A percentile compares a stretch with the other conserved stretches of the same genome.
These are phyloP conservation scores for Colletotrichum cordylinicola DNA, from an alignment of 2,329 filamentous ascomycete species.

Conservation along the genomic window DNA sequence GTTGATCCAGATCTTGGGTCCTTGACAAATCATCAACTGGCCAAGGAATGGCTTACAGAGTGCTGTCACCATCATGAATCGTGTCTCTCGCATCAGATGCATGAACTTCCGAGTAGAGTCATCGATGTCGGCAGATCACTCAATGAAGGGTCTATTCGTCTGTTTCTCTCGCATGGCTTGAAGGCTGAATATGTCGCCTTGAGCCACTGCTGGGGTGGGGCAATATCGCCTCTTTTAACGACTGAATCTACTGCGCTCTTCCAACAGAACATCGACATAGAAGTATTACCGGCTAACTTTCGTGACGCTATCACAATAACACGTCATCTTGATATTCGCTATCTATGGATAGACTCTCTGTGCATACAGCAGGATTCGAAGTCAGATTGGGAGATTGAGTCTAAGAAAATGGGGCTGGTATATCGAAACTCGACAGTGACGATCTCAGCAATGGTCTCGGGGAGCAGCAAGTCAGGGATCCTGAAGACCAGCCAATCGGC, in stretches of 20 bases:
- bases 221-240: not conserved
- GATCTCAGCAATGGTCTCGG: not conserved
- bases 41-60: not conserved
- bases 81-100: not conserved
- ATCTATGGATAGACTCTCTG: conserved; percentile 25
- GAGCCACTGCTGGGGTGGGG: conserved; percentile 24
- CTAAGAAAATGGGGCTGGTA: conserved; percentile 1
- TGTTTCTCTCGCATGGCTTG: not conserved
- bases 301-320: conserved; percentile 14
- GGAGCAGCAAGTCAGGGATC: not conserved
- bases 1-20: not conserved
- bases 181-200: conserved; percentile 20
- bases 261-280: not conserved
- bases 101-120: not conserved
- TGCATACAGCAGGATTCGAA: conserved; percentile 25
- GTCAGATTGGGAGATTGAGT: conserved; percentile 21
- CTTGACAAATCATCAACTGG: not conserved
- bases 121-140: not conserved
- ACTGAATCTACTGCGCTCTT: not conserved
- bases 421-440: conserved; percentile 11
- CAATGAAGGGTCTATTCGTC: not conserved
- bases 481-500: not conserved
- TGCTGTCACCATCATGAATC: not conserved
- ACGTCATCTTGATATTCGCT: conserved; percentile 11
- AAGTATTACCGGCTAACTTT: not conserved